A percentile compares a stretch with the other conserved stretches of the same genome.
Conservation (phyloP, 2,329 filamentous ascomycete genomes). For the Ceratocystis colombiana region DNA sequence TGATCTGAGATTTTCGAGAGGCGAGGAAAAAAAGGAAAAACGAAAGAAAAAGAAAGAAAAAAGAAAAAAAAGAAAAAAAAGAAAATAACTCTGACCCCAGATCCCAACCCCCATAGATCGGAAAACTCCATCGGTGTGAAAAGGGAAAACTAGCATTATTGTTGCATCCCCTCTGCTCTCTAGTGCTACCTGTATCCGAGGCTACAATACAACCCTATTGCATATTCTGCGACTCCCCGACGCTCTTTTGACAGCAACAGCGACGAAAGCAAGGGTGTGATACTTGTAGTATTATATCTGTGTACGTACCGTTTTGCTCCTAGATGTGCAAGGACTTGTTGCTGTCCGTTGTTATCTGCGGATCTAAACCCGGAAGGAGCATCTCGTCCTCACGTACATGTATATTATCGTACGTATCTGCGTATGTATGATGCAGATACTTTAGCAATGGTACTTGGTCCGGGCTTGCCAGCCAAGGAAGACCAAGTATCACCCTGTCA, state of each 20-base stretch:
- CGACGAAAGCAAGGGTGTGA: no score
- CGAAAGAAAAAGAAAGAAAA: background rate
- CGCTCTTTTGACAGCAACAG: no score
- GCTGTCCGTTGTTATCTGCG: background rate
- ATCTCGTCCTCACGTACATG: no score
- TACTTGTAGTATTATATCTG: no score
- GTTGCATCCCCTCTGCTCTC: no score
- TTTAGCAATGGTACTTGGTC: background rate
- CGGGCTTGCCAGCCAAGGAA: background rate
- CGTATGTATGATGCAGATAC: background rate
- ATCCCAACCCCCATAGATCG: background rate
- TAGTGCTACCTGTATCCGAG: background rate
- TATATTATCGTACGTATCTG: background rate
- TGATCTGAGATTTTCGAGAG: background rate
- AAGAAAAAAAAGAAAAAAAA: background rate
- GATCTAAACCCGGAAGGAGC: background rate
- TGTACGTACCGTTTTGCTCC: no score
- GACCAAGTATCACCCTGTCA: background rate
- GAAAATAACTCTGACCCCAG: background rate
- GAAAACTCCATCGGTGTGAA: constrained; percentile 1
- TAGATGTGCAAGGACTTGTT: background rate
- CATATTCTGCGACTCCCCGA: background rate
- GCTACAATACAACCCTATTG: background rate
- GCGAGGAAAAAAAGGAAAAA: background rate
- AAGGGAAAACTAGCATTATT: background rate